phyloP scores from a whole-genome alignment of 2,329 filamentous ascomycete species.

The Aureobasidium sp. region DNA sequence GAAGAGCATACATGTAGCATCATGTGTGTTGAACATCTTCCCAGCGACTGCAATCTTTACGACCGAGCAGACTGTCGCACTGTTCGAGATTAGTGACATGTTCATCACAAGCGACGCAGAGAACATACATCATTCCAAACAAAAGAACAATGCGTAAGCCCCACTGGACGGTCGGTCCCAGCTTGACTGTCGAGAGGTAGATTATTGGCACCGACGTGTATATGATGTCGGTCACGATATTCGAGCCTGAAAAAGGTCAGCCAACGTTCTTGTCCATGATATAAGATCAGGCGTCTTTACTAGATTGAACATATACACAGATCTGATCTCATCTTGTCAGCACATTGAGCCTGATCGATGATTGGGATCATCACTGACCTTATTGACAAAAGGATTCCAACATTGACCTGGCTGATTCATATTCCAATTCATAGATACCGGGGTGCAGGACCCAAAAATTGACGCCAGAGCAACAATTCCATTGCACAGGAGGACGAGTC shows the following conservation, averaged over 20 bases:
- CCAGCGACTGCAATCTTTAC: slow-evolving; percentile 15
- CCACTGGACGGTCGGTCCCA: slow-evolving; percentile 16
- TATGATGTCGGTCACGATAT: slow-evolving; percentile 17
- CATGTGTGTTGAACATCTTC: slow-evolving; percentile 12
- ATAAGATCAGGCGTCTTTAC: not conserved
- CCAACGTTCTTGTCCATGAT: not conserved
- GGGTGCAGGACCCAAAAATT: slow-evolving; percentile 12
- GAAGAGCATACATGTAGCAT: slow-evolving; percentile 8
- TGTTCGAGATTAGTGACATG: not conserved
- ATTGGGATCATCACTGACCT: not conserved
- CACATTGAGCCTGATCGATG: too few species aligned
- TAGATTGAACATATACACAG: slow-evolving; percentile 12
- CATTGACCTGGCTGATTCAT: slow-evolving; percentile 14
- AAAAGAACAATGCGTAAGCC: slow-evolving; percentile 16
- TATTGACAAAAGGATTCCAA: slow-evolving; percentile 13
- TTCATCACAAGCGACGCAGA: too few species aligned
- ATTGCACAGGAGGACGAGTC: slow-evolving; percentile 14
- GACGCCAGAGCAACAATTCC: slow-evolving; percentile 11
- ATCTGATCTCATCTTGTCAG: not conserved
- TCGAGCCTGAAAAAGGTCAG: slow-evolving; percentile 7
- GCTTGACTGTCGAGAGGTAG: slow-evolving; percentile 18
- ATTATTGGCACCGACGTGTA: slow-evolving; percentile 15
- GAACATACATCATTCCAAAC: slow-evolving; percentile 17
- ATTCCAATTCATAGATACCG: slow-evolving; percentile 16
- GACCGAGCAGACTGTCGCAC: slow-evolving; percentile 17